Conservation (phyloP, 2,329 filamentous ascomycete genomes). For the Penicillium frequentans region DNA sequence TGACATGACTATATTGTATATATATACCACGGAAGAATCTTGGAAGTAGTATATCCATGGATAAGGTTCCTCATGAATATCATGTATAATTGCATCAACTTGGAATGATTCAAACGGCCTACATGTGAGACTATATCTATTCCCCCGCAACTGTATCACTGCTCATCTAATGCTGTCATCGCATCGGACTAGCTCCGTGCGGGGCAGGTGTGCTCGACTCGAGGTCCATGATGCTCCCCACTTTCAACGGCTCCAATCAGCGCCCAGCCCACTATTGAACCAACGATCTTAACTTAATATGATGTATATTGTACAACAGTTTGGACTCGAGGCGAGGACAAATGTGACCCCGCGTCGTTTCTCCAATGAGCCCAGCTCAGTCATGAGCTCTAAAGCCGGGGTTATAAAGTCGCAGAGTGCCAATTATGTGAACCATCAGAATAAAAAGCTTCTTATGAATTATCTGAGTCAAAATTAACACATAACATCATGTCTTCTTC, state of each 20-base stretch:
- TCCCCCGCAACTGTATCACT: not conserved
- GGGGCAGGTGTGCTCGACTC: slow-evolving; percentile 8
- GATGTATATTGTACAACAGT: not conserved
- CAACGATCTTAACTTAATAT: not conserved
- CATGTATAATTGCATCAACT: not conserved
- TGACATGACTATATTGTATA: not conserved
- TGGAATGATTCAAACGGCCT: no score
- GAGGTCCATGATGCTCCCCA: slow-evolving; percentile 1
- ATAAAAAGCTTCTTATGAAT: not conserved
- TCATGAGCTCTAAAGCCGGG: not conserved
- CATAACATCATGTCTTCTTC: slow-evolving; percentile 1
- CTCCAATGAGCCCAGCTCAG: not conserved
- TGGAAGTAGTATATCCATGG: no score
- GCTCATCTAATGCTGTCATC: not conserved
- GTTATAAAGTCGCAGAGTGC: not conserved
- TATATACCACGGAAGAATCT: not conserved
- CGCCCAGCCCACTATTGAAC: not conserved
- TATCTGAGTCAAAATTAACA: not conserved
- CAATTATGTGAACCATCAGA: not conserved
- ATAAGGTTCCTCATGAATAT: no score
- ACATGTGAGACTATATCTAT: not conserved
- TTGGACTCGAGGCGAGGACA: slow-evolving; percentile 6
- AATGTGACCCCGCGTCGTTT: slow-evolving; percentile 1
- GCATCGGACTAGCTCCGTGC: slow-evolving; percentile 1
- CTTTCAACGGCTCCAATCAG: not conserved